Evolutionary conservation across 306 rosid species (phyloP), one percentile per base, ranked within the genome.

Genomic region (Castanopsis chinensis): DNA sequence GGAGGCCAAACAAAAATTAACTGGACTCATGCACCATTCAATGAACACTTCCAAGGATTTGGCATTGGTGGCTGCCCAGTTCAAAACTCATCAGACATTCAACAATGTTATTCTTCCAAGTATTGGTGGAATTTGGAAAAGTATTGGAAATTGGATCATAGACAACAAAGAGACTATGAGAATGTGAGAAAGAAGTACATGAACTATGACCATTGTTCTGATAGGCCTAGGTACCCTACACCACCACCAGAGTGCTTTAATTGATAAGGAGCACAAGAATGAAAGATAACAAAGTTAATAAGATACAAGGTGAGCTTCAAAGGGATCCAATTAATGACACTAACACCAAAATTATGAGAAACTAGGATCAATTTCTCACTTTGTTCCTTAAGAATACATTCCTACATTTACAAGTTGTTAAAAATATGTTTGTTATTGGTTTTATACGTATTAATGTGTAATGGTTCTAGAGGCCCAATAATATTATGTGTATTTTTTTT

Each of bases 11-110:
- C 78, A 18, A 88, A 82, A 78, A 84, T 19, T 20, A 28, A 87
- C 71, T 91, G 89, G 88, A 64, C 33, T 32, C 80, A 74, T 69
- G 88, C 90, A 70, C 93, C 96, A 4, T 91, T 91, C 35, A 77
- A 78, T 77, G 92, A 91, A 12, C 51, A 69, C 56, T 89, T 83
- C 17, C 81, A 77, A 73, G 87, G 81, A 14, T 91, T 91, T 74
- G 82, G 65, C 64, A 33, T 87, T 18, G 14, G 52, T 30, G 91
- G 80, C 5, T 89, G 91, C 64, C 54, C 72, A 53, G 30, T 80
- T 72, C 43, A 65, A 69, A 25, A 5, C 61, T 33, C 76, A 60
- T 32, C 35, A 32, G 35, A 28, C 58, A 6, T 12, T 2, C 27
- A 32, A 25, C 57, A 78, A 14, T 89, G 90, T 61, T 79, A 77